These are phyloP conservation scores for Macrolepiota albuminosa DNA, from an alignment of 768 basidiomycete species.

Conservation along the genomic window DNA sequence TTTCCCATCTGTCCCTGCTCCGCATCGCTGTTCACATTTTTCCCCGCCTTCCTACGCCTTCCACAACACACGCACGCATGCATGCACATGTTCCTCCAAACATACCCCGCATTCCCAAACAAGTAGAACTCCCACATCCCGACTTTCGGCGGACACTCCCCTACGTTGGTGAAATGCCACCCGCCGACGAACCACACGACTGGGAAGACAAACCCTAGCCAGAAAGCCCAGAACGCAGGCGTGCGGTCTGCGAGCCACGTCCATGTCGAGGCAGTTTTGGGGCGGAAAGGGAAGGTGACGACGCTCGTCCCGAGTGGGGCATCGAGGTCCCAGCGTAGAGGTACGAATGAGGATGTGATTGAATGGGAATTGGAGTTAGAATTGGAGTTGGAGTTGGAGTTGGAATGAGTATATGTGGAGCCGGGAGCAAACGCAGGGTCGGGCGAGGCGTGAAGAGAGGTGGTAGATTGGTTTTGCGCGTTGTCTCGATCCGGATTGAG, in stretches of 20 bases:
- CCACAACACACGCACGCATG: slow-evolving; percentile 21
- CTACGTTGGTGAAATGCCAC: slow-evolving; percentile 55
- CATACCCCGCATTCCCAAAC: neutral
- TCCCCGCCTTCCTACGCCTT: slow-evolving; percentile 12
- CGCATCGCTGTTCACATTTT: neutral
- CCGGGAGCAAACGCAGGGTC: neutral
- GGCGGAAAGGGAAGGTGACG: slow-evolving; percentile 24
- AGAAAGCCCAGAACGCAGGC: slow-evolving; percentile 62
- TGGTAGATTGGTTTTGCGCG: neutral
- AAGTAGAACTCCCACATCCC: slow-evolving; percentile 46
- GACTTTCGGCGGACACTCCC: slow-evolving; percentile 40
- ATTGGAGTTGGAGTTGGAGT: slow-evolving; percentile 9
- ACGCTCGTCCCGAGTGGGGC: slow-evolving; percentile 30
- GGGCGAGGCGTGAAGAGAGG: neutral
- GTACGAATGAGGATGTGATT: slow-evolving; percentile 20
- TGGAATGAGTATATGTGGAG: neutral
- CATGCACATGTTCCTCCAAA: slow-evolving; percentile 6
- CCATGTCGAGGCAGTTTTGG: slow-evolving; percentile 21
- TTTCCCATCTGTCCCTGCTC: slow-evolving; percentile 3
- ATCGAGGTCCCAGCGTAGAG: slow-evolving; percentile 45
- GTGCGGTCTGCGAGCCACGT: slow-evolving; percentile 25
- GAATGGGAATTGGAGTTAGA: slow-evolving; percentile 39
- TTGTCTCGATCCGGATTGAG: neutral
- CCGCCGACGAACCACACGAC: slow-evolving; percentile 76
- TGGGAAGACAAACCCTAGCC: slow-evolving; percentile 68